Base-by-base conservation (phyloP, 495 filamentous ascomycete genomes). In the Pseudoneurospora amorphoporcata region DNA sequence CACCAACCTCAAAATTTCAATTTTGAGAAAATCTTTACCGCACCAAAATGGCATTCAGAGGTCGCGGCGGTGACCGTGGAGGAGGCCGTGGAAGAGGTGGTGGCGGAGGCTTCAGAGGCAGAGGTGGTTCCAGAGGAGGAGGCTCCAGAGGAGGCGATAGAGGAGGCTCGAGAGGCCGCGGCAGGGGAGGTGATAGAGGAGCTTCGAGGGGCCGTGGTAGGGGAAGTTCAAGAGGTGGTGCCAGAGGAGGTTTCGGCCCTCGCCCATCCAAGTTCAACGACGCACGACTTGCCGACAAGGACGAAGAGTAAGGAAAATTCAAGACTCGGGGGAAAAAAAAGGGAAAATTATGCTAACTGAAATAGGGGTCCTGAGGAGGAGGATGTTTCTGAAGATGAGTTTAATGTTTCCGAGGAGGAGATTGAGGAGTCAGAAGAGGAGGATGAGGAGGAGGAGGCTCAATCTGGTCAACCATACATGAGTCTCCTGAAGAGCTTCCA, bases 401-500 rank as follows among this genome's bases (percentile, higher is more conserved):
- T 79, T 17, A 86, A 84, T 69, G 83, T 83, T 38, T 87, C 83
- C 16, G 75, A 80, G 29, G 80, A 79, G 7, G 77, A 79, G 41
- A 81, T 83, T 23, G 78, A 83, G 32, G 71, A 74, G 53, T 77
- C 77, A 17, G 78, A 80, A 53, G 78, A 79, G 10, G 82, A 83
- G 17, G 83, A 83, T 29, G 83, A 86, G 19, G 76, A 81, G 41
- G 78, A 81, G 43, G 68, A 73, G 29, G 78, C 81, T 1, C 70
- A 72, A 70, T 76, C 76, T 76, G 84, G 68, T 29, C 79, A 79
- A 69, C 85, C 91, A 2, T 93, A 93, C 75, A 86, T 87, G 73
- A 88, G 89, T 73, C 81, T 93, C 38, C 84, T 94, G 77, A 86
- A 91, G 74, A 86, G 90, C 61, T 81, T 94, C 38, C 86, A 89